Base-by-base conservation (phyloP, 176 grass and related monocot genomes). In the Ensete glaucum region DNA sequence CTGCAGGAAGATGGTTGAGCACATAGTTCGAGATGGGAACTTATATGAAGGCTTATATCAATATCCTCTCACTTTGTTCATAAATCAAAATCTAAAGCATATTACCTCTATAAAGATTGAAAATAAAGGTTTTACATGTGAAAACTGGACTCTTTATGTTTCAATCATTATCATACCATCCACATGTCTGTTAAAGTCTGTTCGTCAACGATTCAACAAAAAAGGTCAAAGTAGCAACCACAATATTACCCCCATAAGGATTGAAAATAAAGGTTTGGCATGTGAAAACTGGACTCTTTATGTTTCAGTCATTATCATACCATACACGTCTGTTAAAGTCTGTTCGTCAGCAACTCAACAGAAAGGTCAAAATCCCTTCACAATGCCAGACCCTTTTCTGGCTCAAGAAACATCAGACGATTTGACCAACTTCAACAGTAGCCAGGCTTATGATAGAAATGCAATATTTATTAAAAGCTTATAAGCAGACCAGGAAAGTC, bases 401-500 rank as follows among this genome's bases (percentile, higher is more conserved):
- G 53, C 24, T 23, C 55, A 63, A 76, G 57, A 59, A 63, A 62
- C 10, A 62, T 62, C 56, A 59, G 23, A 14, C 8, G n/a, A 72
- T 22, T 57, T 16, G 19, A 57, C 17, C 71, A 82, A 21, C 54
- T 71, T 81, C 54, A 72, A 17, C 49, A 52, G 11, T 66, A 34
- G 9, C 0, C 71, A 69, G 1, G 0, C 65, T 55, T 57, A 73
- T 22, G 69, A 64, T 75, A 78, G 0, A 67, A 67, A 67, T 67
- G 25, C 26, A 67, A 34, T 23, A 2, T 29, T 34, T 15, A 29
- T 67, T 4, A 24, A 1, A 81, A 7, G 67, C 19, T 73, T 50
- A 83, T 63, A 43, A 85, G 74, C 17, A 76, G 55, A 83, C 76
- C 49, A 25, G 56, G 67, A 54, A 79, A 77, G 71, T 66, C 53